Conservation (phyloP, 164 flowering plant genomes). For the Berberis thunbergii region DNA sequence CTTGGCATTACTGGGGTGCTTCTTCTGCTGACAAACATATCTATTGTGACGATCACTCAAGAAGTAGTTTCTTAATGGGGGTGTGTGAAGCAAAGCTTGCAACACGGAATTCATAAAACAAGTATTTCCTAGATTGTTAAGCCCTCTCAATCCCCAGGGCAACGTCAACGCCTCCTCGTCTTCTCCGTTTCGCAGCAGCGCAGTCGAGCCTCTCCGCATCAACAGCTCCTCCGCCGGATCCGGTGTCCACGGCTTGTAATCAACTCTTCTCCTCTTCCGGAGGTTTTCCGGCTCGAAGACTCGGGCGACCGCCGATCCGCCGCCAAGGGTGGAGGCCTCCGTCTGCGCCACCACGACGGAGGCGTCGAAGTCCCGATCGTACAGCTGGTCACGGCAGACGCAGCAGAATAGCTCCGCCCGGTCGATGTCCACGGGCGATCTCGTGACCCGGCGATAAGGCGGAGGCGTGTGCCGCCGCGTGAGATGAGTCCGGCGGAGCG, state of each 20-base stretch:
- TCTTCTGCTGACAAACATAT: constrained; percentile 49
- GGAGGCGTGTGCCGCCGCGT: constrained; percentile 47
- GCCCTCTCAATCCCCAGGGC: constrained; percentile 73
- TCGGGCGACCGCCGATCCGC: constrained; percentile 2
- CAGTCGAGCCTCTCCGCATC: constrained; percentile 33
- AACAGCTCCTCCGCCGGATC: constrained; percentile 37
- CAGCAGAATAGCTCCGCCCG: constrained; percentile 88
- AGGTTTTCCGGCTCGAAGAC: constrained; percentile 29
- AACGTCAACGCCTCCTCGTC: constrained; percentile 9
- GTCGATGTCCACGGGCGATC: constrained; percentile 71
- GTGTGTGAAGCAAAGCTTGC: constrained; percentile 86
- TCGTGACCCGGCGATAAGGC: constrained; percentile 37
- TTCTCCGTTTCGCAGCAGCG: constrained; percentile 20
- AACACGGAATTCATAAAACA: constrained; percentile 94
- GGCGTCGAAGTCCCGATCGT: constrained; percentile 71
- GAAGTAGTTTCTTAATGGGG: constrained; percentile 81
- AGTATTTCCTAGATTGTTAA: constrained; percentile 80
- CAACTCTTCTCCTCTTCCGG: constrained; percentile 51
- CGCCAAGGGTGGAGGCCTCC: constrained; percentile 20
- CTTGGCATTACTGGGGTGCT: constrained; percentile 4
- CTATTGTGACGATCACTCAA: constrained; percentile 75
- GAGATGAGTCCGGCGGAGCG: constrained; percentile 22
- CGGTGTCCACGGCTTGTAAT: constrained; percentile 66
- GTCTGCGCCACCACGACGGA: constrained; percentile 48
- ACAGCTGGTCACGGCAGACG: constrained; percentile 66